Conservation (phyloP, 805 yeast species). For the Suhomyces emberorum region DNA sequence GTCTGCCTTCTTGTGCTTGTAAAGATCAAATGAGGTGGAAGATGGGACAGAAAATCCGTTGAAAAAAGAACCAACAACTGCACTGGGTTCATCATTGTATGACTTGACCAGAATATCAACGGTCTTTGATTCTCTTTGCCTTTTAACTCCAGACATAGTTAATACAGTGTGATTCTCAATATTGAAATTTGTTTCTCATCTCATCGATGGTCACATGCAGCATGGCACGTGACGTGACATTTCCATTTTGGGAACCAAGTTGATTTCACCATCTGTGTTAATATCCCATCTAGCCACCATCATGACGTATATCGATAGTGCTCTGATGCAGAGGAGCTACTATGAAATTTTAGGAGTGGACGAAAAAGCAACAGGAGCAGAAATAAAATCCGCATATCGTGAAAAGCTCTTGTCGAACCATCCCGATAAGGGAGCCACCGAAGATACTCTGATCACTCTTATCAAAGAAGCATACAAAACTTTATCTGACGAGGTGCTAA, state of each 20-base stretch:
- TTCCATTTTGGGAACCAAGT: no score
- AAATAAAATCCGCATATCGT: conserved; percentile 64
- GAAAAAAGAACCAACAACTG: conserved; percentile 70
- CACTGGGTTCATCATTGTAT: conserved; percentile 42
- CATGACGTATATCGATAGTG: conserved; percentile 4
- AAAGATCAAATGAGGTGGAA: conserved; percentile 60
- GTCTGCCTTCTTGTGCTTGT: conserved; percentile 43
- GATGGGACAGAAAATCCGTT: conserved; percentile 68
- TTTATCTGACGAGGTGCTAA: conserved; percentile 38
- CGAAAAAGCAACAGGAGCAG: conserved; percentile 31
- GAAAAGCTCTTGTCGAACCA: conserved; percentile 58
- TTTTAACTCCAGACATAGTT: conserved; percentile 15
- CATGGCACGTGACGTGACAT: conserved; percentile 1
- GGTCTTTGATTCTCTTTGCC: conserved; percentile 25
- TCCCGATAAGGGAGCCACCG: conserved; percentile 62
- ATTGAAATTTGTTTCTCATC: conserved; percentile 6
- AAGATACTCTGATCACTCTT: conserved; percentile 7
- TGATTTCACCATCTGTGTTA: no score
- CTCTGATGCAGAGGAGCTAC: conserved; percentile 23
- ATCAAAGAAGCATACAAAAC: conserved; percentile 66
- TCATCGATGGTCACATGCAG: neutral
- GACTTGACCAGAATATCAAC: conserved; percentile 40
- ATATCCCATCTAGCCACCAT: neutral
- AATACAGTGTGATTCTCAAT: conserved; percentile 2
- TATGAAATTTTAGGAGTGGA: conserved; percentile 60